Percentiles rank a stretch among this genome's conserved stretches.
Conservation (phyloP, 2,329 filamentous ascomycete species). For the Venturia oleaginea region DNA sequence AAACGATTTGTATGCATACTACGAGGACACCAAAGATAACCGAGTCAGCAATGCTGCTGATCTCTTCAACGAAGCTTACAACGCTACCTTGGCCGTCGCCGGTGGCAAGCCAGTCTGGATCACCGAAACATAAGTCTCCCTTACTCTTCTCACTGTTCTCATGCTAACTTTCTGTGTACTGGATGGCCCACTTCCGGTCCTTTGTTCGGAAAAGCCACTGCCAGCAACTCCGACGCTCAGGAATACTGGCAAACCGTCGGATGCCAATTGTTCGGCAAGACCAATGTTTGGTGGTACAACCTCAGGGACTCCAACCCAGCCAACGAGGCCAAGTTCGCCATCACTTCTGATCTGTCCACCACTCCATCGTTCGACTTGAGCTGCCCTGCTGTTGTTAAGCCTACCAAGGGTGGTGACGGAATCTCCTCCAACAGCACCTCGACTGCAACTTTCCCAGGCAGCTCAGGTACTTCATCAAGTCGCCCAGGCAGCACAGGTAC, state of each 20-base stretch:
- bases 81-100: conserved; percentile 23
- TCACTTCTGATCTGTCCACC: conserved; percentile 45
- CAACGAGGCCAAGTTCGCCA: conserved; percentile 50
- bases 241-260: conserved; percentile 17
- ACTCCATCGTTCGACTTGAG: conserved; percentile 45
- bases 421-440: background rate
- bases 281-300: conserved; percentile 27
- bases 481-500: background rate
- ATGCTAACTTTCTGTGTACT: conserved; percentile 2
- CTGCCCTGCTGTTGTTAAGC: conserved; percentile 29
- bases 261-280: conserved; percentile 14
- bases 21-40: conserved; percentile 26
- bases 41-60: conserved; percentile 24
- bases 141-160: background rate
- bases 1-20: conserved; percentile 30
- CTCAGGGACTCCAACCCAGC: conserved; percentile 40
- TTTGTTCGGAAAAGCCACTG: conserved; percentile 13
- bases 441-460: background rate
- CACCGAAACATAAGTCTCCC: conserved; percentile 24
- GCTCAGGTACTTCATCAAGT: background rate
- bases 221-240: conserved; percentile 14
- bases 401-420: conserved; percentile 11
- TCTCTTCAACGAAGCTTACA: conserved; percentile 23
- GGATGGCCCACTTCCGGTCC: conserved; percentile 15
- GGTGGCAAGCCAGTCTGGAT: conserved; percentile 25